Evolutionary conservation across 805 yeast genomes (phyloP), one percentile per base, ranked within the genome.

Genomic region (Metschnikowia peoriensis): DNA sequence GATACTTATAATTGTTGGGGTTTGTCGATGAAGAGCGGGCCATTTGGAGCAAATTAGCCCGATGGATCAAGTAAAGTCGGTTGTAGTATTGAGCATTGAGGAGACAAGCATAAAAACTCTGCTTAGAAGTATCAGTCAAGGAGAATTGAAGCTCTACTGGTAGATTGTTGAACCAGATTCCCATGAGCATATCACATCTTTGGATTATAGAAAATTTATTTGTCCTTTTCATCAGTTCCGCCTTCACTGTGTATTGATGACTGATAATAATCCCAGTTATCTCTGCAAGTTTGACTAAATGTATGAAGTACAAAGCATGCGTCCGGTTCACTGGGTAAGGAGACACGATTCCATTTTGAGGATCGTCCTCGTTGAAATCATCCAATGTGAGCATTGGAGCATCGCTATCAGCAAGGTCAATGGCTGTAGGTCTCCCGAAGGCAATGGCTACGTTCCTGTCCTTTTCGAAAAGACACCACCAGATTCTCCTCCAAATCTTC

Each of bases 401-500:
- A 62, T 86, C 92, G 62, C 88, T 83, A 63, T 88, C 93, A 46
- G 82, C 86, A 55, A 86, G 72, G 59, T 84, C 85, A 46, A 89
- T 84, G 60, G 79, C 74, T 6, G 81, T 68, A 0, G 96, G 94
- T 51, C 91, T 75, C 14, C 94, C 92, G 67, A 84, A 83, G 0
- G 91, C 89, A 47, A 86, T 78, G 2, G 91, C 83, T 9, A 84
- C 82, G 40, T 80, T 73, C 27, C 89, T 71, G 66, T 88, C 96
- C 59, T 88, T 83, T 53, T 82, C 80, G 65, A 84, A 85, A 17
- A 89, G 68, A 55, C 83, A 75, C 96, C 96, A 88, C 89, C 91
- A 88, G 12, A 86, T 74, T 41, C 91, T 72, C 58, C 85, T 78
- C 78, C 86, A 83, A 39, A 83, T 64, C 54, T 80, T 80, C 59